These are phyloP conservation scores for Hypoxylon sp. DNA, from an alignment of 2,329 filamentous ascomycete species.

Conservation along the genomic window DNA sequence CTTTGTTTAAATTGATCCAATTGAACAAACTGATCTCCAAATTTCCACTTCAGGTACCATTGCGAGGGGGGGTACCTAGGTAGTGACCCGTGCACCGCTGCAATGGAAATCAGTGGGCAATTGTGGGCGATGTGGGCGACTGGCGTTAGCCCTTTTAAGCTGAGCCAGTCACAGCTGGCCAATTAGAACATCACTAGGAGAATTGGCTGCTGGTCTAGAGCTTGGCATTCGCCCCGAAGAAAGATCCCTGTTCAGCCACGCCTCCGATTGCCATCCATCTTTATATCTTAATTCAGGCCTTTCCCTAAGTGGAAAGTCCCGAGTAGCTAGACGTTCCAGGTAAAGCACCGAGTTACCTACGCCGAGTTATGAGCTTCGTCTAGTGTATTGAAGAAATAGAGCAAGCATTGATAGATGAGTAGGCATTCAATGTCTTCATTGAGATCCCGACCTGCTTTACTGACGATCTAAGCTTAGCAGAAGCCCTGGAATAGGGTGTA, in stretches of 20 bases:
- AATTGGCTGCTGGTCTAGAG: conserved; percentile 29
- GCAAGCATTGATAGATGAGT: not conserved
- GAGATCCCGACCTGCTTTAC: not conserved
- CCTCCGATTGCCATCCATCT: conserved; percentile 34
- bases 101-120: conserved; percentile 33
- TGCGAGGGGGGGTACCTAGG: not conserved
- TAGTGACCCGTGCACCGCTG: conserved; percentile 31
- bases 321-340: conserved; percentile 17
- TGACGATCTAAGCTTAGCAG: not conserved
- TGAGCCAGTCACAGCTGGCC: conserved; percentile 38
- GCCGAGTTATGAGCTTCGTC: conserved; percentile 3
- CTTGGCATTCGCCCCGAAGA: conserved; percentile 27
- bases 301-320: conserved; percentile 23
- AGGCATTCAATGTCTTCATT: not conserved
- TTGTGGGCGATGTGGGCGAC: not conserved
- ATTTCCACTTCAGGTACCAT: conserved; percentile 25
- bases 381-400: not conserved
- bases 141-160: conserved; percentile 37
- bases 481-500: not conserved
- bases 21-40: conserved; percentile 20
- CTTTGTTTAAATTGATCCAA: conserved; percentile 32
- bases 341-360: conserved; percentile 4
- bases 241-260: conserved; percentile 39
- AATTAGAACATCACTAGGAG: conserved; percentile 33
- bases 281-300: conserved; percentile 1